phyloP scores from a whole-genome alignment of 768 basidiomycete species.

The Suillus lakei region DNA sequence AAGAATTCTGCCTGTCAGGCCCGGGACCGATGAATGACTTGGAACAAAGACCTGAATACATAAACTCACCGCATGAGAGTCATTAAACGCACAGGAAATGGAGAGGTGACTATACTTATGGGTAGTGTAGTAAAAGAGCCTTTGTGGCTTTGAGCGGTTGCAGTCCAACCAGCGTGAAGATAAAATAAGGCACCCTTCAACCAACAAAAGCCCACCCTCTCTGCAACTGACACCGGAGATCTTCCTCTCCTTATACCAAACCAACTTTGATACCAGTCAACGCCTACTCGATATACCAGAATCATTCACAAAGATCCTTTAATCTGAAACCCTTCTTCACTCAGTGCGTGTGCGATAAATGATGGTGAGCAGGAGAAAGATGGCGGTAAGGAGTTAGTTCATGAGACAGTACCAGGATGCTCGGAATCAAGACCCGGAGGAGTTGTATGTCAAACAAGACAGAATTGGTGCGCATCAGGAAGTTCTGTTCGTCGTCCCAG shows the following conservation, averaged over 20 bases:
- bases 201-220: not conserved
- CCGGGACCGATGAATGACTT: not conserved
- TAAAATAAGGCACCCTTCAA: conserved; percentile 12
- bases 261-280: not conserved
- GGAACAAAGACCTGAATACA: not conserved
- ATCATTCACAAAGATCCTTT: not conserved
- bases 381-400: conserved; percentile 7
- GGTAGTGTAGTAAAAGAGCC: conserved; percentile 7
- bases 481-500: conserved; percentile 16
- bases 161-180: conserved; percentile 7
- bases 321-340: not conserved
- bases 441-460: conserved; percentile 96
- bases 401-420: conserved; percentile 54
- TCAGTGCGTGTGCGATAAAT: conserved; percentile 6
- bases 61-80: not conserved
- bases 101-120: not conserved
- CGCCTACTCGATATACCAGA: conserved; percentile 6
- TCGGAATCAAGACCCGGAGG: conserved; percentile 88
- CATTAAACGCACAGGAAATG: not conserved
- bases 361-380: conserved; percentile 13
- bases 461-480: conserved; percentile 79
- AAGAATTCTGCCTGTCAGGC: not conserved
- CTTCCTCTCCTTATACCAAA: not conserved
- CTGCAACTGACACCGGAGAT: conserved; percentile 2
- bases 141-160: conserved; percentile 9